Conservation (phyloP, 768 basidiomycete genomes). For the Mycena floridula region DNA sequence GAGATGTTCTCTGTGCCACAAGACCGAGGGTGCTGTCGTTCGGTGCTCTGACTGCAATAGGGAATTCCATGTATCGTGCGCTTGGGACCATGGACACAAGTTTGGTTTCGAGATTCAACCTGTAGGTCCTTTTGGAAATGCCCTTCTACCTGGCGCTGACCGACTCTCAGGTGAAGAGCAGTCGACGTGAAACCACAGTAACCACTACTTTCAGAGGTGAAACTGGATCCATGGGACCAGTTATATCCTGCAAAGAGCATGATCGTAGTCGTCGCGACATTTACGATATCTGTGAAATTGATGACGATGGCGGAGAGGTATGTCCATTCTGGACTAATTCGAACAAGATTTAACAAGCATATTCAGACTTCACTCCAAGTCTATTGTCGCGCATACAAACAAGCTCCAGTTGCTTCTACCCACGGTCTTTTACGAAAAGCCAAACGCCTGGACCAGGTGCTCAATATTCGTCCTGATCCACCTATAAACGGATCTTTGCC, state of each 20-base stretch:
- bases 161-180: constrained; percentile 71
- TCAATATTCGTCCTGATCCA: constrained; percentile 43
- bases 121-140: constrained; percentile 33
- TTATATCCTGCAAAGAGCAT: constrained; percentile 78
- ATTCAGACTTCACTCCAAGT: constrained; percentile 83
- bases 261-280: constrained; percentile 58
- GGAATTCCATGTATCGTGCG: constrained; percentile 86
- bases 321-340: constrained; percentile 13
- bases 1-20: constrained; percentile 73
- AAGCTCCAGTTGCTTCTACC: constrained; percentile 60
- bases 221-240: constrained; percentile 71
- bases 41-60: constrained; percentile 77
- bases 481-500: constrained; percentile 8
- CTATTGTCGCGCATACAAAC: constrained; percentile 83
- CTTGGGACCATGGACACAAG: constrained; percentile 75
- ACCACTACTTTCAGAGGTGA: constrained; percentile 73
- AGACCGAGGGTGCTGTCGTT: constrained; percentile 70
- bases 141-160: too few species aligned
- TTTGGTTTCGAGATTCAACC: constrained; percentile 93
- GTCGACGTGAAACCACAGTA: constrained; percentile 59
- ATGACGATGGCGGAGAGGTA: constrained; percentile 76
- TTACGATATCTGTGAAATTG: constrained; percentile 80
- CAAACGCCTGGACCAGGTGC: constrained; percentile 68
- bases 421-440: constrained; percentile 90
- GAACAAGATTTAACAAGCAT: background rate